Base-by-base conservation (phyloP, 2,329 filamentous ascomycete species). In the Colletotrichum lupini region DNA sequence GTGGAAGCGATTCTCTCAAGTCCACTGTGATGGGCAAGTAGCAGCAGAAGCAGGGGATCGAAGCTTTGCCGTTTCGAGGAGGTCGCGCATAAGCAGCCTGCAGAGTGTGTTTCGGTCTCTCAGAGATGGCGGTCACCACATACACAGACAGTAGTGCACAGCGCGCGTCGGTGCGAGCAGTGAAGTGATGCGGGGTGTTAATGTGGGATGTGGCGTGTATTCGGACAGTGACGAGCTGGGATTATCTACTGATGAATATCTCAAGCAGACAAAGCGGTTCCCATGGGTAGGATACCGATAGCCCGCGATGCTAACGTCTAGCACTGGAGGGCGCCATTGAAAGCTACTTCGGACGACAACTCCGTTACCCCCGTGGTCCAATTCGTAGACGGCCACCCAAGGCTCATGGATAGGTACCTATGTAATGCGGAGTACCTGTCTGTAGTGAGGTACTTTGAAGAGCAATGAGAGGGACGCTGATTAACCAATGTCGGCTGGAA, bases 61-160 rank as follows among this genome's bases (percentile, higher is more conserved):
- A 61, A 55, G 42, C 68, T 42, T 68, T 62, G 35, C 63, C 68
- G 37, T 56, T 71, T 62, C 28, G 57, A 68, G 64, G 28, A 62
- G 49, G 57, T 62, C 56, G 35, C 64, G 68, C 68, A 72, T 68
- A 68, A 61, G 68, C 68, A 57, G 57, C 16, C 64, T 71, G 63
- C 68, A 68, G 22, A 58, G 28, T 67, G 24, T 60, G 56, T 63
- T 35, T 37, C 46, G 46, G 63, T 35, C 9, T 32, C 56, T 68
- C 26, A 58, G 46, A 49, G 46, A 61, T 53, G 57, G 63, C 63
- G 49, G 46, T 67, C 68, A 55, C 62, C 32, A 49, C 63, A 49
- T 35, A 35, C 11, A 35, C 11, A 35, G 32, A 35, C 32, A 12
- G 32, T 35, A 53, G 30, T 16, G 12, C 32, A 55, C n/a, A 49